Base-by-base conservation (phyloP, 805 yeast species). In the Candida hispaniensis region DNA sequence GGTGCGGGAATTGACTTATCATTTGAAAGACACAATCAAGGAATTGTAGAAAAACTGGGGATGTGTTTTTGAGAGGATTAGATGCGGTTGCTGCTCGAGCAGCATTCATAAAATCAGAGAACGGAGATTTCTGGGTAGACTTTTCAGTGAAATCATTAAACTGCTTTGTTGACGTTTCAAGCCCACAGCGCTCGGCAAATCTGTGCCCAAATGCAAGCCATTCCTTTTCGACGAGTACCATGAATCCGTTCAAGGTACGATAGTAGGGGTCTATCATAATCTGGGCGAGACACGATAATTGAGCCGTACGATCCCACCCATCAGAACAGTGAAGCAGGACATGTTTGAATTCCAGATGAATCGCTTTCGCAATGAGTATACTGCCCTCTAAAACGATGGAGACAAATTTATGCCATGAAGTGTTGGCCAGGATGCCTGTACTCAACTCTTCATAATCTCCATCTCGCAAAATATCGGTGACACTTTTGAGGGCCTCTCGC, bases 251-350 rank as follows among this genome's bases (percentile, higher is more conserved):
- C 3, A 81, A 44, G 0, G 97, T 86, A 44, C 98, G 66, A 55
- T 67, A 91, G 52, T 71, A 82, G 1, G 97, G 96, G 54, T 91
- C 97, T 6, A 86, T 61, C 50, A 94, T 81, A 4, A 91, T 58
- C 56, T 88, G 88, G 14, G 86, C 71, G 42, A 91, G 59, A 2
- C 94, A 77, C 5, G 85, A 68, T 1, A 86, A 71, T 52, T 91
- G 97, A 0, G 96, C 73, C 0, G 98, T 91, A 40, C 98, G 64
- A 52, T 91, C 98, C 98, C 98, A 91, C 1, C 98, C 98, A 60
- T 91, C 98, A 1, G 96, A 83, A 54, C 98, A 91, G 59, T 91
- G 98, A 5, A 91, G 69, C 7, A 91, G 52, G 4, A 88, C 67
- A 53, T 88, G 93, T 12, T 91, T 79, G 43, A 75, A 73, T 54